Evolutionary conservation across 208 protist species (phyloP), one percentile per base, ranked within the genome.

Genomic region (Crithidia bombi): DNA sequence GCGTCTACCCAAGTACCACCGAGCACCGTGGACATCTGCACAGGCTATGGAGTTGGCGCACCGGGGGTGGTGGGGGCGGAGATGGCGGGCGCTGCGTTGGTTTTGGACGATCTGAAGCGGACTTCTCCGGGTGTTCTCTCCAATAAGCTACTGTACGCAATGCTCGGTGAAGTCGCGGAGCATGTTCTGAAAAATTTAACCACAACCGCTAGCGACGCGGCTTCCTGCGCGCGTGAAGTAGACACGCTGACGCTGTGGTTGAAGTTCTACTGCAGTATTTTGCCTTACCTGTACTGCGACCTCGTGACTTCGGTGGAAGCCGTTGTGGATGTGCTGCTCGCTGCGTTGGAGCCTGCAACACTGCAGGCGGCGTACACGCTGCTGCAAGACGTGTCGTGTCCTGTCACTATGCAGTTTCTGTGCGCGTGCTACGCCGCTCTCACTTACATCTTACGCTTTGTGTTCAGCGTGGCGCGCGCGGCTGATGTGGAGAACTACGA

Each of bases 231-330:
- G 15, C 47, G 28, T 25, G 49, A 58, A 11, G 59, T 76, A 14
- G 75, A 63, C 55, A 65, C 47, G 23, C 68, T 82, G 54, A 19
- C 21, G 5, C 36, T 54, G n/a, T 82, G 77, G 77, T 47, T 72
- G 26, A 35, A 30, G n/a, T 78, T 76, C 36, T 71, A 78, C 49
- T 59, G 43, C 17, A 67, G 59, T 21, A 39, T 78, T 11, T 52
- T 82, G 50, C 77, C 77, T 10, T 75, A 72, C 57, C 56, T 78
- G 0, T 78, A 82, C 69, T 43, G 71, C 30, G 70, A 78, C 23
- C 66, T 82, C 56, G 68, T 74, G n/a, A n/a, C 72, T 5, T 73
- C 69, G 1, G 35, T 65, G n/a, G 73, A 71, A 38, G 68, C 67
- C 26, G 68, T 75, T 32, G 47, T 71, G 14, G 56, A 65, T 39